These are phyloP conservation scores for Vishniacozyma victoriae DNA, from an alignment of 768 basidiomycete genomes.

Conservation along the genomic window DNA sequence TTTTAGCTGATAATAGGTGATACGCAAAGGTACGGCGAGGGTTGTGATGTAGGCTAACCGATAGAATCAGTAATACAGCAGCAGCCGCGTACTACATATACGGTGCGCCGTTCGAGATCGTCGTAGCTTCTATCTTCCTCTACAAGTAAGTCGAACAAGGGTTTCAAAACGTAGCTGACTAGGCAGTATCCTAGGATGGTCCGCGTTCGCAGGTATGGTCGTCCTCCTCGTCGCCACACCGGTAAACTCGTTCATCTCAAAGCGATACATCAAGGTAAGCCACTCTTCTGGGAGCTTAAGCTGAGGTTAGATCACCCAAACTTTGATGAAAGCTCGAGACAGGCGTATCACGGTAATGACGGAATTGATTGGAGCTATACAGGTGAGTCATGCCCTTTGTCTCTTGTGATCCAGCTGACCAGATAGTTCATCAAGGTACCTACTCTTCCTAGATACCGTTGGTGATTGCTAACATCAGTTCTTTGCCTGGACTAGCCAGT, in stretches of 20 bases:
- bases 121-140: constrained; percentile 66
- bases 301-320: constrained; percentile 23
- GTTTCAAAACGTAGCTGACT: constrained; percentile 5
- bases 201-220: constrained; percentile 69
- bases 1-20: constrained; percentile 17
- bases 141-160: constrained; percentile 61
- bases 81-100: constrained; percentile 24
- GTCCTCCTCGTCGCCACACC: constrained; percentile 64
- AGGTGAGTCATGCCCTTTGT: constrained; percentile 5
- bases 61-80: constrained; percentile 28
- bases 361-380: constrained; percentile 58
- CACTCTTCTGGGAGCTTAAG: constrained; percentile 43
- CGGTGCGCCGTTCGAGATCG: constrained; percentile 65
- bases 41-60: background rate
- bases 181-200: constrained; percentile 57
- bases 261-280: constrained; percentile 58
- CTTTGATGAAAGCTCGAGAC: constrained; percentile 55
- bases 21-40: no score
- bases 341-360: constrained; percentile 71
- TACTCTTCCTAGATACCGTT: background rate
- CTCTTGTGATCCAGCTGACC: background rate
- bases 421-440: constrained; percentile 63
- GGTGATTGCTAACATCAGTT: constrained; percentile 51
- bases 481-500: constrained; percentile 72
- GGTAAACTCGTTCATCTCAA: constrained; percentile 62